phyloP scores from a whole-genome alignment of 129 eudicot species.

The Lonicera japonica region DNA sequence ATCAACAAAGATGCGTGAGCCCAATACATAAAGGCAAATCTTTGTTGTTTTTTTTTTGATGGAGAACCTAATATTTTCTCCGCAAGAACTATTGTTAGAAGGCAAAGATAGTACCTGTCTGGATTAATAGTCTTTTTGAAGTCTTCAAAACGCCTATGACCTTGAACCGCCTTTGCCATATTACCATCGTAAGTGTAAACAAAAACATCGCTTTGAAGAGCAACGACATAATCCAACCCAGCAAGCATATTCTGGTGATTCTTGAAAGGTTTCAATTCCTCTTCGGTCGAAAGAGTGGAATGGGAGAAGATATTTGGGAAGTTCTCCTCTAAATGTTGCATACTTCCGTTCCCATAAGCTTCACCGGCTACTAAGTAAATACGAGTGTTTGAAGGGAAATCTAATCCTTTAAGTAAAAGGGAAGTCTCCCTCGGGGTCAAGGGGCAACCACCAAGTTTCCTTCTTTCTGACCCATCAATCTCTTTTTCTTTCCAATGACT shows the following conservation, averaged over 20 bases:
- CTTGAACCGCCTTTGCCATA: constrained; percentile 98
- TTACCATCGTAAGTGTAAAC: constrained; percentile 96
- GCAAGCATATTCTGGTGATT: constrained; percentile 96
- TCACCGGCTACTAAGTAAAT: constrained; percentile 94
- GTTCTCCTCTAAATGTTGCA: constrained; percentile 56
- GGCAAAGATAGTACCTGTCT: constrained; percentile 68
- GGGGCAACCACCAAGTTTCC: constrained; percentile 94
- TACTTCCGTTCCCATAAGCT: constrained; percentile 87
- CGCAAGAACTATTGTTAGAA: not conserved
- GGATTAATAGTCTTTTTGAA: constrained; percentile 92
- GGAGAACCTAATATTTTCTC: no score
- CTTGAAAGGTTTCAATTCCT: constrained; percentile 70
- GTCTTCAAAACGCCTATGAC: constrained; percentile 84
- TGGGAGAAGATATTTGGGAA: constrained; percentile 88
- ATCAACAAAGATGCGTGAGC: no score
- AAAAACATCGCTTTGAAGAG: constrained; percentile 85
- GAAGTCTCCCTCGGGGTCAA: constrained; percentile 91
- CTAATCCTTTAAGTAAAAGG: constrained; percentile 74
- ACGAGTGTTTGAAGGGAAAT: constrained; percentile 59
- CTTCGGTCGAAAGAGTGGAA: constrained; percentile 61
- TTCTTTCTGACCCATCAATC: constrained; percentile 70
- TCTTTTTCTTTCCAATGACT: constrained; percentile 98
- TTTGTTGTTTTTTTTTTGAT: no score
- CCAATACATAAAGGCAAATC: no score
- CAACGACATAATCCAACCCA: constrained; percentile 89